Percentiles rank a stretch among this genome's conserved stretches.
Evolutionary conservation across 1,139 yeast genomes (phyloP).

Genomic region (Pichia sp.): DNA sequence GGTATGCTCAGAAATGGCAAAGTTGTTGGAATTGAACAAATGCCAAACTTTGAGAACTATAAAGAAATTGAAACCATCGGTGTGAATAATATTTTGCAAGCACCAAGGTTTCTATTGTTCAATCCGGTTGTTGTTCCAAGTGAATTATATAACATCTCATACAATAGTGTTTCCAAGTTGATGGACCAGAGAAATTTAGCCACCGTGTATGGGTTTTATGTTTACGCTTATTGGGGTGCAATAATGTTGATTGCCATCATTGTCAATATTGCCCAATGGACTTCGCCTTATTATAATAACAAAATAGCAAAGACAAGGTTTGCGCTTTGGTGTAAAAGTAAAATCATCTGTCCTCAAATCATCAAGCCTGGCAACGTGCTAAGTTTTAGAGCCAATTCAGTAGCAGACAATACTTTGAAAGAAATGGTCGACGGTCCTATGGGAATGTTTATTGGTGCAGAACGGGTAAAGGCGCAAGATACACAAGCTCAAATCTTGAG

Average conservation of each 20-base stretch:
- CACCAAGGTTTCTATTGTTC: conserved; percentile 18
- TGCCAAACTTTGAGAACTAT: conserved; percentile 8
- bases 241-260: conserved; percentile 25
- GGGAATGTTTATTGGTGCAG: conserved; percentile 13
- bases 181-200: conserved; percentile 29
- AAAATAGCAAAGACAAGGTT: conserved; percentile 20
- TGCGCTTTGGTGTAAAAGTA: conserved; percentile 30
- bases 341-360: conserved; percentile 31
- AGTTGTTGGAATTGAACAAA: conserved; percentile 3
- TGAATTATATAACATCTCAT: conserved; percentile 25
- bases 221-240: conserved; percentile 32
- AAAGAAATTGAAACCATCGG: conserved; percentile 13
- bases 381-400: not conserved
- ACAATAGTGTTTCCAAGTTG: conserved; percentile 27
- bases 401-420: not conserved
- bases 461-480: conserved; percentile 8
- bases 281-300: conserved; percentile 29
- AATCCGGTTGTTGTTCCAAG: conserved; percentile 26
- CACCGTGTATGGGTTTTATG: conserved; percentile 30
- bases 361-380: conserved; percentile 21
- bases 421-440: conserved; percentile 12
- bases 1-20: conserved; percentile 5
- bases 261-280: conserved; percentile 31
- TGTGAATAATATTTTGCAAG: conserved; percentile 11
- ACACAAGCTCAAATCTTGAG: conserved; percentile 1